phyloP scores from a whole-genome alignment of 805 yeast genomes.

The Tetrapisispora fleetii region DNA sequence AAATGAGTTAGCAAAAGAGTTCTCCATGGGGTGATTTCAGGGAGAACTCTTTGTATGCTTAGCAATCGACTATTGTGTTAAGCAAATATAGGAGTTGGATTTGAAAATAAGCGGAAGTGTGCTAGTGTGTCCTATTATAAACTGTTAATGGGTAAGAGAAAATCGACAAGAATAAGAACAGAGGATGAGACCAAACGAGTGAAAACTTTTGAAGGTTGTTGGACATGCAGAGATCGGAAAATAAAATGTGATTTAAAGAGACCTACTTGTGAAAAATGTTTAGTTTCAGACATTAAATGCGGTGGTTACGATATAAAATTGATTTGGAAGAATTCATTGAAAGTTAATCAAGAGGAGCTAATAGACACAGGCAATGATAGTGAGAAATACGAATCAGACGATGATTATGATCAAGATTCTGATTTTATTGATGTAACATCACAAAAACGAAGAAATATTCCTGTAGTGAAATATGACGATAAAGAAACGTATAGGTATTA shows the following conservation, averaged over 20 bases:
- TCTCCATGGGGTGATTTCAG: too few species aligned
- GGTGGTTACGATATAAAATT: constrained; percentile 78
- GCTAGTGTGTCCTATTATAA: too few species aligned
- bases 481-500: constrained; percentile 62
- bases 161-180: background rate
- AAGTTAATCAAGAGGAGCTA: constrained; percentile 32
- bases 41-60: too few species aligned
- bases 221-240: constrained; percentile 74
- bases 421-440: background rate
- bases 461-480: constrained; percentile 62
- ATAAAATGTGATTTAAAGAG: constrained; percentile 67
- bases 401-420: background rate
- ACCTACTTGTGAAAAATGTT: constrained; percentile 67
- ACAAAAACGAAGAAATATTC: constrained; percentile 54
- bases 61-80: too few species aligned
- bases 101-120: too few species aligned
- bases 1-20: too few species aligned
- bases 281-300: constrained; percentile 55
- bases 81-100: too few species aligned
- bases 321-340: constrained; percentile 56
- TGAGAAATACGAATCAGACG: background rate
- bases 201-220: constrained; percentile 81
- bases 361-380: too few species aligned
- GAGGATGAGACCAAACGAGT: background rate
- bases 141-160: background rate